phyloP scores from a whole-genome alignment of 2,329 filamentous ascomycete genomes.

The Chaetomium strumarium region DNA sequence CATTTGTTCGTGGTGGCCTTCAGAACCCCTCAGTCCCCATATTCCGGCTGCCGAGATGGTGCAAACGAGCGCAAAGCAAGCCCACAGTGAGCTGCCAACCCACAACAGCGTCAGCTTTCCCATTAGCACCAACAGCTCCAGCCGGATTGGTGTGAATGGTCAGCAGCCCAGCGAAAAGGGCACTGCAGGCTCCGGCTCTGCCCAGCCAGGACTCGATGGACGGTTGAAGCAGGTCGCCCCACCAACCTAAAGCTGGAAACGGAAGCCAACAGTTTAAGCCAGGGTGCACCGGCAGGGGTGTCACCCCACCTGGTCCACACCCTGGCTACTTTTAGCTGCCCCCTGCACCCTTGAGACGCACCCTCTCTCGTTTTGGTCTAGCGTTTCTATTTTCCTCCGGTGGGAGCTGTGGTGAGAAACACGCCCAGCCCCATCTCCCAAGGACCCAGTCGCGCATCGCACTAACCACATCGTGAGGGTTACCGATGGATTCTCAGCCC shows the following conservation, averaged over 20 bases:
- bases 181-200: constrained; percentile 10
- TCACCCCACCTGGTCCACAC: constrained; percentile 3
- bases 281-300: constrained; percentile 2
- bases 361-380: constrained; percentile 18
- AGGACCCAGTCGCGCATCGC: constrained; percentile 10
- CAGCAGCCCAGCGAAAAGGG: constrained; percentile 15
- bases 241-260: constrained; percentile 14
- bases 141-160: constrained; percentile 19
- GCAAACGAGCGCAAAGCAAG: constrained; percentile 4
- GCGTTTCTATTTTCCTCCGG: constrained; percentile 24
- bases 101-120: background rate
- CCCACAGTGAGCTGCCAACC: background rate
- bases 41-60: constrained; percentile 16
- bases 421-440: constrained; percentile 15
- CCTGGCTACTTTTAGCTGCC: constrained; percentile 23
- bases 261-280: constrained; percentile 18
- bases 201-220: constrained; percentile 6
- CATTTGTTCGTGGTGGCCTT: background rate
- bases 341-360: constrained; percentile 19
- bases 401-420: constrained; percentile 8
- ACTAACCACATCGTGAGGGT: constrained; percentile 15
- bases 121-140: constrained; percentile 15
- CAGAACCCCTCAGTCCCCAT: constrained; percentile 6
- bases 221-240: constrained; percentile 2
- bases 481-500: constrained; percentile 9